Base-by-base conservation (phyloP, 2,329 filamentous ascomycete species). In the Monosporascus sp. region DNA sequence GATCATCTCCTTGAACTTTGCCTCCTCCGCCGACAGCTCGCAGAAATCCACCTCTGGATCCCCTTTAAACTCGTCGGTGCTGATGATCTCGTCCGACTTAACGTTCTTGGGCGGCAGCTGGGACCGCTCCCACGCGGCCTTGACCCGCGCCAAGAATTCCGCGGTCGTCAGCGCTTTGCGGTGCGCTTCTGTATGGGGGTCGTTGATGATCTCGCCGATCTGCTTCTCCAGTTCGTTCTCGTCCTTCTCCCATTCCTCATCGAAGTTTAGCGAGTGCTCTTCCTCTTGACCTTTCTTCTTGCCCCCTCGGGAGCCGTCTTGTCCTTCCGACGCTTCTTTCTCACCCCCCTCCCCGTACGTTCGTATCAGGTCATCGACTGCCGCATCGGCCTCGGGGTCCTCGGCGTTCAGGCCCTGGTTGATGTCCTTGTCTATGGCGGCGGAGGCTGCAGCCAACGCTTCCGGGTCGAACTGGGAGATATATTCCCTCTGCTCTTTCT, bases 11-110 rank as follows among this genome's bases (percentile, higher is more conserved):
- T 97, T 97, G 65, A 91, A 83, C 37, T 81, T 81, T 2, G 86
- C 82, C 72, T 97, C 92, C 3, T 84, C 81, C 1, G 86, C 81
- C 0, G 80, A 81, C 5, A 97, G 78, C 37, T 91, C 72, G 65
- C 92, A 96, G 62, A 88, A 88, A 55, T 80, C 75, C 5, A 99
- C 91, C 69, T 99, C 94, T 0, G 86, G 87, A 58, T 99, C 94
- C 62, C 95, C 85, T 38, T 86, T 89, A 64, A 97, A 97, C 65
- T 97, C 92, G 53, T 88, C 82, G 53, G 89, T 88, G 49, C 80
- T 84, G 20, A 95, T 86, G 51, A 88, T 84, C 7, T 80, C 78
- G 26, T 81, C 77, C 75, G 85, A 84, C 20, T 77, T 80, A 11
- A 80, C 74, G 31, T 72, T 71, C 60, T 73, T 78, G 35, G 65